A percentile compares a stretch with the other conserved stretches of the same genome.
phyloP scores from a whole-genome alignment of 352 stramenopile genomes.

The Pythium plurisporium region DNA sequence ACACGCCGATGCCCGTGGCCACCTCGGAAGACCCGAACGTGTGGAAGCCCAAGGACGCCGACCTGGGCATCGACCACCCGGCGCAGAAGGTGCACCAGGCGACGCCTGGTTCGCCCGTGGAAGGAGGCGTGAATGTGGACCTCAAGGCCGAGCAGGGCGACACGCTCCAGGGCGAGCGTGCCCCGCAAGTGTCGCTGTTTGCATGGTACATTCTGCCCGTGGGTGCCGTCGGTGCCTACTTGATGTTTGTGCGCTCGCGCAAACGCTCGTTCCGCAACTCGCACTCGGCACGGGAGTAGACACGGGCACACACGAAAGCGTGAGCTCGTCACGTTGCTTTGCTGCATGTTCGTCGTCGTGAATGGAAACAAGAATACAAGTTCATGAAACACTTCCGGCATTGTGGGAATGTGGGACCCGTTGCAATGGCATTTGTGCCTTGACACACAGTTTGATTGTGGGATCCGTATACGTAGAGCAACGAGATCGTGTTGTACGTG shows the following conservation, averaged over 20 bases:
- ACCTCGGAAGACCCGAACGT: constrained; percentile 27
- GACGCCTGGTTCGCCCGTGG: constrained; percentile 18
- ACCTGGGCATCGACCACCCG: constrained; percentile 58
- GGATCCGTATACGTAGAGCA: too few species aligned
- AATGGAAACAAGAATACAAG: too few species aligned
- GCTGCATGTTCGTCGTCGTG: too few species aligned
- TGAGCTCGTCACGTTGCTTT: too few species aligned
- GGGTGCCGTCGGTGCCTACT: constrained; percentile 52
- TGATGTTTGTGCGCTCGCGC: constrained; percentile 45
- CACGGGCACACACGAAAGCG: not conserved
- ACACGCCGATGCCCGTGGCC: constrained; percentile 9
- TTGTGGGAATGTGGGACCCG: too few species aligned
- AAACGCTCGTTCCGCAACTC: constrained; percentile 11
- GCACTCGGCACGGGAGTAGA: constrained; percentile 10
- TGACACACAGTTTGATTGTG: too few species aligned
- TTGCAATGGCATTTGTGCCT: too few species aligned
- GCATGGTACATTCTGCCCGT: constrained; percentile 79
- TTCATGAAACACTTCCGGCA: too few species aligned
- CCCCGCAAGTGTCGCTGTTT: constrained; percentile 66
- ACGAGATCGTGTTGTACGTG: too few species aligned
- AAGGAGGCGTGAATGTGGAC: constrained; percentile 32
- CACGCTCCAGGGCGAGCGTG: constrained; percentile 35
- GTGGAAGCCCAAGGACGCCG: constrained; percentile 65
- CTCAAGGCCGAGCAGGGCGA: constrained; percentile 29
- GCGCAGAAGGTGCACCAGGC: constrained; percentile 37